phyloP scores from a whole-genome alignment of 192 early-diverging fungal species.

The Anaeromyces robustus region DNA sequence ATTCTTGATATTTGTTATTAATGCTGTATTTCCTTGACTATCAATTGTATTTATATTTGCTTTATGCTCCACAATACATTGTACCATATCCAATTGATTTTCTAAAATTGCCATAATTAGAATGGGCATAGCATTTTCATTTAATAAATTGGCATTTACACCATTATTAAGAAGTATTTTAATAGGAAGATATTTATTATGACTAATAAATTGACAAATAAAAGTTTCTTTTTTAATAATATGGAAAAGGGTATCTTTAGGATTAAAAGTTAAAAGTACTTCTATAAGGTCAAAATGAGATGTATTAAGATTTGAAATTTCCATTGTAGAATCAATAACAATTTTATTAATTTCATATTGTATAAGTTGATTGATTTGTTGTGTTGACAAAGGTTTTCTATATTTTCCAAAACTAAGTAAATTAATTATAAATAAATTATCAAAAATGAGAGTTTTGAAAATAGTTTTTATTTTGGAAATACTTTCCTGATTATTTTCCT shows the following conservation, averaged over 20 bases:
- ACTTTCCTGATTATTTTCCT: neutral
- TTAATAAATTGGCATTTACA: neutral
- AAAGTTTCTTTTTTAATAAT: neutral
- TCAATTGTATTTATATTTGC: neutral
- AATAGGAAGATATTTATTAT: neutral
- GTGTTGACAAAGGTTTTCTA: neutral
- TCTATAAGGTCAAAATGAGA: neutral
- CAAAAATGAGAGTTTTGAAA: neutral
- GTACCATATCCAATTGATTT: neutral
- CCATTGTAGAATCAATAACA: neutral
- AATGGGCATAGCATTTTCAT: neutral
- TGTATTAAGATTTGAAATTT: too few species aligned
- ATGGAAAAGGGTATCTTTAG: neutral
- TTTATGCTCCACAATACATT: neutral
- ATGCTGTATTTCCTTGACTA: neutral
- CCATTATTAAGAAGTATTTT: neutral
- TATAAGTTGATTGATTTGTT: neutral
- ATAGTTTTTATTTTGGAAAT: neutral
- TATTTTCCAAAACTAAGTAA: neutral
- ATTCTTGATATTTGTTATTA: neutral
- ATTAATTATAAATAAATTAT: neutral
- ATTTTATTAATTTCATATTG: neutral
- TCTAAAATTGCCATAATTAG: neutral
- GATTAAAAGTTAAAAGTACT: neutral
- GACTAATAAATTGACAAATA: neutral